Base-by-base conservation (phyloP, 2,329 filamentous ascomycete genomes). In the Calonectria ilicicola region DNA sequence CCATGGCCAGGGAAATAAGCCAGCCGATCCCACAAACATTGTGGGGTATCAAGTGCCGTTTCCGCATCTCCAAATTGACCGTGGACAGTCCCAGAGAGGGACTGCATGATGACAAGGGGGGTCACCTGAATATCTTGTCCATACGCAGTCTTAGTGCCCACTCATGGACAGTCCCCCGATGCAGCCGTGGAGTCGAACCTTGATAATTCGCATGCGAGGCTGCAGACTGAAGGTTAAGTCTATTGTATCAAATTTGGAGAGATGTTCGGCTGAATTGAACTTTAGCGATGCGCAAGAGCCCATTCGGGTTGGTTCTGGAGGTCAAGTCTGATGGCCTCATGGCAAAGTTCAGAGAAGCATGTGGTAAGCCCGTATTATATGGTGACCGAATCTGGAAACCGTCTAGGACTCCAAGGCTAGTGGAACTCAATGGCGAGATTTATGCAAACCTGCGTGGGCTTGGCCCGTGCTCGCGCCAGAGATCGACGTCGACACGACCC, bases 71-170 rank as follows among this genome's bases (percentile, higher is more conserved):
- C 51, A 66, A 70, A 29, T 65, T 66, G 3, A 4, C 83, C 15
- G 70, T 76, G 3, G 85, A 73, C 1, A 78, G 84, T 26, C 80
- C 73, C 10, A 53, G 81, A 17, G 77, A 80, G 82, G 62, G 85
- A 84, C 0, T 88, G 86, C 72, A 70, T 89, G 86, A 90, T 76
- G 79, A 82, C 2, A 84, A 88, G 67, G 88, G 87, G 0, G 82
- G 87, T 86, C 85, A 0, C 88, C 90, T 77, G 88, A 87, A 1
- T 86, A 84, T 53, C 89, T 86, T 72, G 10, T 35, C 15, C 29
- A 58, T 15, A 58, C 17, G 10, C n/a, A 58, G 32, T 35, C 7
- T 35, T 14, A 35, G 32, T 35, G 53, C 32, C 53, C 53, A 23
- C 29, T 15, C 10, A 19, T 10, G 17, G n/a, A 40, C 32, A 21